These are phyloP conservation scores for Xylaria intraflava DNA, from an alignment of 495 filamentous ascomycete genomes.

Conservation along the genomic window DNA sequence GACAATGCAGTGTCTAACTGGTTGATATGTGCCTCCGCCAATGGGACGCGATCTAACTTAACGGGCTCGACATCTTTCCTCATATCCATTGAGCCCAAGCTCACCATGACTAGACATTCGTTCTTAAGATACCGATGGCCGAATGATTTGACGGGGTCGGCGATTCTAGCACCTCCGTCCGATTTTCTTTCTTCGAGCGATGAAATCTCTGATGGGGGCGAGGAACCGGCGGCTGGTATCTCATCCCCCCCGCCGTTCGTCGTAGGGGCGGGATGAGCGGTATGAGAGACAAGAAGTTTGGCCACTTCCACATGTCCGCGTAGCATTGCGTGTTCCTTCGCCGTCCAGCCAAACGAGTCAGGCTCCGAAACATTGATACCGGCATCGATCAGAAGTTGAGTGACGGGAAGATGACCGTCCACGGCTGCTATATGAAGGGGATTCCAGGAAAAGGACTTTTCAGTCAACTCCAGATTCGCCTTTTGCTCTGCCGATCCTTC, in stretches of 20 bases:
- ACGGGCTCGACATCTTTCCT: conserved; percentile 75
- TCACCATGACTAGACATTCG: conserved; percentile 84
- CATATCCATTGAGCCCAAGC: conserved; percentile 88
- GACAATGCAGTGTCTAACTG: conserved; percentile 92
- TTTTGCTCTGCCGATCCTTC: conserved; percentile 61
- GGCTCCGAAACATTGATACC: conserved; percentile 64
- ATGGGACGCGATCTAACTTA: conserved; percentile 79
- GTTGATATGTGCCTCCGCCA: conserved; percentile 80
- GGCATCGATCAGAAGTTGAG: conserved; percentile 62
- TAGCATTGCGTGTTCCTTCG: conserved; percentile 86
- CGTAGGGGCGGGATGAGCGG: conserved; percentile 6
- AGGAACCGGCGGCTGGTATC: conserved; percentile 29
- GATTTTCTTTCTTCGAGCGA: conserved; percentile 46
- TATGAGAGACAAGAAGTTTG: conserved; percentile 46
- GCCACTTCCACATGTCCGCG: conserved; percentile 81
- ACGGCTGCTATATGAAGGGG: conserved; percentile 87
- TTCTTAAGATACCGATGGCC: conserved; percentile 91
- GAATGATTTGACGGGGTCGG: conserved; percentile 86
- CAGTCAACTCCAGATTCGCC: conserved; percentile 67
- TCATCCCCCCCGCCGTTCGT: conserved; percentile 22
- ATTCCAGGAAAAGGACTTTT: conserved; percentile 88
- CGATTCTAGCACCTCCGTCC: conserved; percentile 33
- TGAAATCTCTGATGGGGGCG: conserved; percentile 44
- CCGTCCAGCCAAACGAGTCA: conserved; percentile 90
- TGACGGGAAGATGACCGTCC: conserved; percentile 69